phyloP scores from a whole-genome alignment of 352 stramenopile genomes.

The Globisporangium emineosum region DNA sequence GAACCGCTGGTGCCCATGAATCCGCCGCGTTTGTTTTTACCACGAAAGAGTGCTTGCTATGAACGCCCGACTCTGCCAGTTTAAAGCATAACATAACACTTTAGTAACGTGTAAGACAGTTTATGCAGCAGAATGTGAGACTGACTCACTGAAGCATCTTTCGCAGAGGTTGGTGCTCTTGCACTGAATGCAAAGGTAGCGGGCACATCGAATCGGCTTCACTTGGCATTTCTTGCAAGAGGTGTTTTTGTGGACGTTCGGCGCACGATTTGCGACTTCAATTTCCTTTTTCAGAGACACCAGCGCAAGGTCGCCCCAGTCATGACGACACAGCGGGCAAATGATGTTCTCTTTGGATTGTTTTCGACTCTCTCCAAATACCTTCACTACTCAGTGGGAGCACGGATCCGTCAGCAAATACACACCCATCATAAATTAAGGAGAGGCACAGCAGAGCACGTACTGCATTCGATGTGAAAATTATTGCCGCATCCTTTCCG shows the following conservation, averaged over 20 bases:
- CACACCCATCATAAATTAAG: not conserved
- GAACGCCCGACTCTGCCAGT: constrained; percentile 45
- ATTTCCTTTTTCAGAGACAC: constrained; percentile 67
- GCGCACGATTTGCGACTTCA: constrained; percentile 64
- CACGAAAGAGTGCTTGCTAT: constrained; percentile 70
- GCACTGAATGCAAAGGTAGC: constrained; percentile 80
- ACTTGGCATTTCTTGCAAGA: constrained; percentile 71
- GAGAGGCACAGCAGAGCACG: constrained; percentile 4
- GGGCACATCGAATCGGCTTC: constrained; percentile 73
- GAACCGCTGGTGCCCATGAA: constrained; percentile 51
- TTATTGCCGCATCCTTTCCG: constrained; percentile 76
- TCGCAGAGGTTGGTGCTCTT: constrained; percentile 73
- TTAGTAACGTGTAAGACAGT: constrained; percentile 2
- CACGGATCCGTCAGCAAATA: not conserved
- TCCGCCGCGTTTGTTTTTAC: constrained; percentile 63
- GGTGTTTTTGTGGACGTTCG: constrained; percentile 69
- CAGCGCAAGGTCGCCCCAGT: constrained; percentile 71
- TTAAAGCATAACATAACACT: not conserved
- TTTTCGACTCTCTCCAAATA: constrained; percentile 75
- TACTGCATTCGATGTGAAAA: constrained; percentile 72
- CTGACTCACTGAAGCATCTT: constrained; percentile 66
- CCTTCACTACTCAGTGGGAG: constrained; percentile 48
- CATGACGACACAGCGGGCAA: constrained; percentile 77
- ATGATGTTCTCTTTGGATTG: constrained; percentile 85
- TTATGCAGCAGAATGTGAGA: too few relatives aligned